phyloP scores from a whole-genome alignment of 208 protist genomes.

The Crithidia mellificae region DNA sequence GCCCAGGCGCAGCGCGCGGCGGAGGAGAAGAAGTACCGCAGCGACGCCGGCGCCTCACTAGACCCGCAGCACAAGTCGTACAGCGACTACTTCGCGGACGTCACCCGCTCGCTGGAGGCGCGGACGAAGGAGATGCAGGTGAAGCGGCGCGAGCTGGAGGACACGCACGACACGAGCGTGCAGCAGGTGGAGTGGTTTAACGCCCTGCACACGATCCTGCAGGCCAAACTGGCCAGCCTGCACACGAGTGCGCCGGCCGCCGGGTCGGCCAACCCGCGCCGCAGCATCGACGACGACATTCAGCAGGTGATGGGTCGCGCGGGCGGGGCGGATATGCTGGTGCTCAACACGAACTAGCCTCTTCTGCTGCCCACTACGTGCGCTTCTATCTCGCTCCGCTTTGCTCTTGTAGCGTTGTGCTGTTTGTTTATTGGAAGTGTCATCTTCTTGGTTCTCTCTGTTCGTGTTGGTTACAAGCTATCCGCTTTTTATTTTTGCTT shows the following conservation, averaged over 20 bases:
- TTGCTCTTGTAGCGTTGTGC: neutral
- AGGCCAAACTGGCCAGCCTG: slow-evolving; percentile 34
- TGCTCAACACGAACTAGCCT: slow-evolving; percentile 61
- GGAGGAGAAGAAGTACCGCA: slow-evolving; percentile 57
- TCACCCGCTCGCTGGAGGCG: slow-evolving; percentile 53
- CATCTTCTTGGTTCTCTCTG: no score
- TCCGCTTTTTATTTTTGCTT: slow-evolving; percentile 9
- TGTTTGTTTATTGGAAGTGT: no score
- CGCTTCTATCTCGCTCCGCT: neutral
- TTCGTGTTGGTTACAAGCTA: no score
- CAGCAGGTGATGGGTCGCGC: slow-evolving; percentile 43
- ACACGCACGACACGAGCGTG: slow-evolving; percentile 76
- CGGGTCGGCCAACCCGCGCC: neutral
- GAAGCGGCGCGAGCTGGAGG: slow-evolving; percentile 78
- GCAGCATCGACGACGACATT: slow-evolving; percentile 41
- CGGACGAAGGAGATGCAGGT: slow-evolving; percentile 73
- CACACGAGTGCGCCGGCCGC: slow-evolving; percentile 9
- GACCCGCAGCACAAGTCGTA: slow-evolving; percentile 74
- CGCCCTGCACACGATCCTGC: slow-evolving; percentile 39
- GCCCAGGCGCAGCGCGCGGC: slow-evolving; percentile 55
- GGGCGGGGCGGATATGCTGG: slow-evolving; percentile 60
- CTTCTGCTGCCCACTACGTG: no score
- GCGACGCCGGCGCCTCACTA: slow-evolving; percentile 32
- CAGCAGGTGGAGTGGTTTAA: slow-evolving; percentile 83
- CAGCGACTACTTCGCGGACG: slow-evolving; percentile 46